These are phyloP conservation scores for Fomitopsis schrenkii DNA, from an alignment of 1,284 basidiomycete species.

Conservation along the genomic window DNA sequence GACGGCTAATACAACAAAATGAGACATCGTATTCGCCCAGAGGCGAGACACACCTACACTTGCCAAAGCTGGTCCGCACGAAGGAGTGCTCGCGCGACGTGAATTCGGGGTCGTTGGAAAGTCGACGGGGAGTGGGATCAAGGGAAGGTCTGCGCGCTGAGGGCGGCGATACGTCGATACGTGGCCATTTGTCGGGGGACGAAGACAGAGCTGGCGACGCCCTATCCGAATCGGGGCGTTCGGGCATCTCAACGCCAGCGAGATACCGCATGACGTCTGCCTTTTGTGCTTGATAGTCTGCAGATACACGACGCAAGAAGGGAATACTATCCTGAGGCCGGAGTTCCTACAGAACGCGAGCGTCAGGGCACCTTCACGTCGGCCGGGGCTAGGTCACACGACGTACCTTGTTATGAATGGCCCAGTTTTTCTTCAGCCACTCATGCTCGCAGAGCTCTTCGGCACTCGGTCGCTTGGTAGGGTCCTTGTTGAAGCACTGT, in stretches of 20 bases:
- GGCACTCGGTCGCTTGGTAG: slow-evolving; percentile 74
- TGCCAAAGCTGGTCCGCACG: slow-evolving; percentile 90
- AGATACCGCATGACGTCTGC: slow-evolving; percentile 56
- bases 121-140: slow-evolving; percentile 16
- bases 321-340: slow-evolving; percentile 92
- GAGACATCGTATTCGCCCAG: slow-evolving; percentile 3
- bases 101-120: slow-evolving; percentile 46
- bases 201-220: slow-evolving; percentile 31
- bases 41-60: slow-evolving; percentile 53
- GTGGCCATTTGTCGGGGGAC: slow-evolving; percentile 16
- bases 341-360: slow-evolving; percentile 48
- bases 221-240: slow-evolving; percentile 25
- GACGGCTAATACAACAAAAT: slow-evolving; percentile 56
- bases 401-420: slow-evolving; percentile 58
- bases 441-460: slow-evolving; percentile 83
- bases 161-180: slow-evolving; percentile 11
- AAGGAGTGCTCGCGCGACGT: slow-evolving; percentile 74
- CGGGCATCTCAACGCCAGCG: slow-evolving; percentile 47
- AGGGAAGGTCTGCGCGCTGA: slow-evolving; percentile 8
- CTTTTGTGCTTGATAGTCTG: slow-evolving; percentile 63
- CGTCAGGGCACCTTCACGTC: not conserved
- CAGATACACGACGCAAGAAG: slow-evolving; percentile 86
- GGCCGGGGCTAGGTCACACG: not conserved
- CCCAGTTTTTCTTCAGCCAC: slow-evolving; percentile 84
- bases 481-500: slow-evolving; percentile 89